Base-by-base conservation (phyloP, 768 basidiomycete genomes). In the Tricholoma sp. region DNA sequence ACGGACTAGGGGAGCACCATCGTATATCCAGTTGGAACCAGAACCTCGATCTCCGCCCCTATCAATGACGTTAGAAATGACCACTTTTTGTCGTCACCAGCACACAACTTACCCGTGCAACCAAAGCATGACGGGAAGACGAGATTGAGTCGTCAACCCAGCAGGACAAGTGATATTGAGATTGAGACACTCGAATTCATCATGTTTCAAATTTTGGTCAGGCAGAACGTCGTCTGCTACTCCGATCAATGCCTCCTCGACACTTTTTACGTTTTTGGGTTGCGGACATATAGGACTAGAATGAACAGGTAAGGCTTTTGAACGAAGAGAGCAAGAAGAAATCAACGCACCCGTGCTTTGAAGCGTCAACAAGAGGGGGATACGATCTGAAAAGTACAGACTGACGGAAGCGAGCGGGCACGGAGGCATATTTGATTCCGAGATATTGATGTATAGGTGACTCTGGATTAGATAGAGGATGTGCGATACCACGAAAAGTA, bases 151-250 rank as follows among this genome's bases (percentile, higher is more conserved):
- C 3, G 69, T 74, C 17, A 84, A 72, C 15, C 80, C 81, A 24
- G 78, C 82, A 9, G 89, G 89, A 55, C 81, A 80, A n/a, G 88
- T 89, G 52, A 91, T 87, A 69, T 89, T 90, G 57, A 91, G 68
- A 65, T 90, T 91, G 20, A 91, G 74, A 68, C 89, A 91, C 52
- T 88, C 85, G 36, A 90, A 88, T 68, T 91, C 89, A 66, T 88
- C 79, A 51, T 87, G 84, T 59, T 77, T 76, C 34, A 87, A 70
- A 11, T 69, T 62, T 65, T 86, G 85, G 49, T 72, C 69, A 0
- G 86, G 84, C 6, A 80, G 70, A 32, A 80, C 77, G 10, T 77
- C 74, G 18, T 78, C 75, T 11, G 79, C 66, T 15, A 89, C 70
- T 42, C 82, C 83, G 39, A 89, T 82, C 11, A 91, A 68, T 24